Evolutionary conservation across 75 land plant species (phyloP).

Genomic region (Sequoiadendron giganteum): DNA sequence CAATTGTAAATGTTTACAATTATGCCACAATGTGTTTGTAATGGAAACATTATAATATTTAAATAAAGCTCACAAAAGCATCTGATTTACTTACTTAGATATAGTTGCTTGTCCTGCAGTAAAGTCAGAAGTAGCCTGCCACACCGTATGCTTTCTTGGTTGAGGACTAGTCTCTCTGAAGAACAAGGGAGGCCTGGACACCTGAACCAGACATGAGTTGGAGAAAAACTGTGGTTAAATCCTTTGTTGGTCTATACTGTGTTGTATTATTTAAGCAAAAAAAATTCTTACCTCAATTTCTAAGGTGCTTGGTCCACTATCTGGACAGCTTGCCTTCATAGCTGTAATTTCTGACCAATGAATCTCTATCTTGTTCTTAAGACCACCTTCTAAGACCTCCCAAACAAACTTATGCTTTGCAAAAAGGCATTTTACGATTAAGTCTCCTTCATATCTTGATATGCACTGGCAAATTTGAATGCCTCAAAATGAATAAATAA

Average conservation of each 20-base stretch:
- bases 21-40: neutral
- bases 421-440: slow-evolving; percentile 79
- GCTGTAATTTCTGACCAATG: slow-evolving; percentile 85
- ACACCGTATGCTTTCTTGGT: slow-evolving; percentile 79
- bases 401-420: slow-evolving; percentile 90
- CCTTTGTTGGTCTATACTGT: neutral
- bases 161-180: slow-evolving; percentile 72
- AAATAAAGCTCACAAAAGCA: neutral
- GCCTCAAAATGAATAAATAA: neutral
- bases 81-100: slow-evolving; percentile 35
- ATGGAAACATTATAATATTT: neutral
- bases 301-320: slow-evolving; percentile 43
- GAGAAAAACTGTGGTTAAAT: neutral
- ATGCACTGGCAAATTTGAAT: slow-evolving; percentile 29
- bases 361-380: slow-evolving; percentile 81
- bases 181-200: slow-evolving; percentile 64
- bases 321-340: slow-evolving; percentile 47
- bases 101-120: slow-evolving; percentile 74
- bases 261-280: neutral
- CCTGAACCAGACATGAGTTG: slow-evolving; percentile 13
- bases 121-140: slow-evolving; percentile 68
- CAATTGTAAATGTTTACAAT: neutral
- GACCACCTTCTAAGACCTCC: slow-evolving; percentile 71
- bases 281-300: slow-evolving; percentile 60
- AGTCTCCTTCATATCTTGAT: slow-evolving; percentile 55